phyloP scores from a whole-genome alignment of 768 basidiomycete genomes.

The Podaxis sp. region DNA sequence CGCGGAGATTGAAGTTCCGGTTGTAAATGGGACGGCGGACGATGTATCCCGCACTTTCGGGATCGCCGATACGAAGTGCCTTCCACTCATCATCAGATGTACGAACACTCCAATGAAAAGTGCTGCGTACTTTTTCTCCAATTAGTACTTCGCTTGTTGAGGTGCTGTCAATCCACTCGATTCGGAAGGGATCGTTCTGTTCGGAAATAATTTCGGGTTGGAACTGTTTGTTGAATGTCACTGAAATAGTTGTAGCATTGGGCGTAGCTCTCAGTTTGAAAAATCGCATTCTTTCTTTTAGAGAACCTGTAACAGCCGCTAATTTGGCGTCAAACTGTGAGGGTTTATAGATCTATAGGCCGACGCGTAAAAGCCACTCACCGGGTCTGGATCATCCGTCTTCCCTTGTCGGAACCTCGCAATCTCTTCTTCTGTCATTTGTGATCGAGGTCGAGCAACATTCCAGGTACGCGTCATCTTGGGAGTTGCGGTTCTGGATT shows the following conservation, averaged over 20 bases:
- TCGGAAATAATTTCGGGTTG: conserved; percentile 84
- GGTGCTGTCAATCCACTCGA: conserved; percentile 75
- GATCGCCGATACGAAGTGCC: conserved; percentile 71
- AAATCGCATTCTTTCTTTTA: conserved; percentile 81
- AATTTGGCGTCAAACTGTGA: conserved; percentile 74
- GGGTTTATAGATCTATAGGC: not conserved
- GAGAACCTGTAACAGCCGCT: conserved; percentile 60
- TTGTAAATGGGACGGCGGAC: conserved; percentile 81
- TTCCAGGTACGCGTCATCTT: conserved; percentile 26
- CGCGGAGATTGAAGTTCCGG: conserved; percentile 76
- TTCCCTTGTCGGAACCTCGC: not conserved
- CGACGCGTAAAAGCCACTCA: conserved; percentile 26
- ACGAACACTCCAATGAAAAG: not conserved
- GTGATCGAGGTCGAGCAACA: conserved; percentile 2
- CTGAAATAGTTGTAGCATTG: conserved; percentile 65
- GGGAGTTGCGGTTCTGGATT: conserved; percentile 42
- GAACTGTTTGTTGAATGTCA: conserved; percentile 79
- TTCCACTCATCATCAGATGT: conserved; percentile 22
- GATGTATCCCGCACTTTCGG: conserved; percentile 61
- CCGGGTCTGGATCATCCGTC: conserved; percentile 54
- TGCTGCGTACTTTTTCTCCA: conserved; percentile 59
- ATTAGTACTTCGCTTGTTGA: conserved; percentile 51
- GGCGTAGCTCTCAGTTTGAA: conserved; percentile 77
- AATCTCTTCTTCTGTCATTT: conserved; percentile 4
- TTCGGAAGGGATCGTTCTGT: conserved; percentile 73